Evolutionary conservation across 176 grass and related monocot species (phyloP).

Genomic region (Oryza officinalis): DNA sequence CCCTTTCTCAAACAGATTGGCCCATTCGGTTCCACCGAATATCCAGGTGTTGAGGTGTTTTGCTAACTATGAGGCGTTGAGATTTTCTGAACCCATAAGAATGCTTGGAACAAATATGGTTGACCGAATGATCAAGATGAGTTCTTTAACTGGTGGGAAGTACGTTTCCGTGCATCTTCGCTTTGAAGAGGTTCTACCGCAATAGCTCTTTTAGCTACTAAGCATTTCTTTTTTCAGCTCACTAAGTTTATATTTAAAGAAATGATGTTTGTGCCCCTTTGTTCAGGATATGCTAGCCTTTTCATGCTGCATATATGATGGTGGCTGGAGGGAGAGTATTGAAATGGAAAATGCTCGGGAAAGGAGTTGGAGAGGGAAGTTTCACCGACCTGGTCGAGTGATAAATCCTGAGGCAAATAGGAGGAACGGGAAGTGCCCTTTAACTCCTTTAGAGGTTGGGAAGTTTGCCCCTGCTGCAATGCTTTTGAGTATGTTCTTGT

Average conservation of each 20-base stretch:
- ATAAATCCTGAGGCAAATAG: conserved; percentile 87
- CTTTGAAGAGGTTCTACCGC: conserved; percentile 77
- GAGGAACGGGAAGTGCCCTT: conserved; percentile 81
- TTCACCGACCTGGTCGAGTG: conserved; percentile 71
- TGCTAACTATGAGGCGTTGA: conserved; percentile 82
- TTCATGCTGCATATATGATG: conserved; percentile 92
- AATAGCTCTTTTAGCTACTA: neutral
- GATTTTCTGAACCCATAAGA: conserved; percentile 84
- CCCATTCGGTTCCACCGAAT: conserved; percentile 61
- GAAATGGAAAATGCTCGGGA: conserved; percentile 88
- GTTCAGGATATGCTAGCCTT: conserved; percentile 96
- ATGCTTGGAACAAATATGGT: conserved; percentile 76
- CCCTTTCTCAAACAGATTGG: conserved; percentile 95
- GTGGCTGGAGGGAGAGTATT: conserved; percentile 64
- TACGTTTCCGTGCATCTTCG: conserved; percentile 94
- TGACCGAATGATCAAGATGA: conserved; percentile 73
- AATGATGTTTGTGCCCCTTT: conserved; percentile 21
- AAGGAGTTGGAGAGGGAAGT: conserved; percentile 91
- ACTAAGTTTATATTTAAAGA: conserved; percentile 34
- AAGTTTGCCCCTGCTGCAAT: conserved; percentile 18
- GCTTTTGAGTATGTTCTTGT: conserved; percentile 10
- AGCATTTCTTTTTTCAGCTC: conserved; percentile 18
- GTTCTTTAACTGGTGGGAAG: conserved; percentile 67
- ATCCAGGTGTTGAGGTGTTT: conserved; percentile 88
- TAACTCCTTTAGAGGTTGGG: conserved; percentile 82